Base-by-base conservation (phyloP, 768 basidiomycete species). In the Phanerochaete sordida region DNA sequence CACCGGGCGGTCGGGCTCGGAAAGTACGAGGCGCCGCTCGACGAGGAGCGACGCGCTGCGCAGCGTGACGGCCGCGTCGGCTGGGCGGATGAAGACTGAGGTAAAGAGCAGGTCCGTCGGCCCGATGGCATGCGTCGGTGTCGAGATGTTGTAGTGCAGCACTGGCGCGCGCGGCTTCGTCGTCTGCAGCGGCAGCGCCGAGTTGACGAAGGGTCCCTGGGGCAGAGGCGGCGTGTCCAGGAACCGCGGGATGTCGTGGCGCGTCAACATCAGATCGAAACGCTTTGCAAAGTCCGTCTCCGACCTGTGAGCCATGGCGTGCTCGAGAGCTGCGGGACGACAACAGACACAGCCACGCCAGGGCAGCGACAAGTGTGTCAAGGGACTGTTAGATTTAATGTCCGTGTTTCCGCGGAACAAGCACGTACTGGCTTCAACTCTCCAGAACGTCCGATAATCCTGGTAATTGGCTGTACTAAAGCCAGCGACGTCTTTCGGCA, bases 401-500 rank as follows among this genome's bases (percentile, higher is more conserved):
- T 63, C 60, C 44, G 58, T 46, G 61, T 71, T 63, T 69, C n/a
- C n/a, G 66, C 52, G 24, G 28, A 15, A 23, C 44, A 21, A 23
- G 35, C 4, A 33, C 85, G 64, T 63, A 86, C 91, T 81, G 63
- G 91, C 91, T 76, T 94, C 92, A 57, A 94, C 78, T 55, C 90
- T 80, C 92, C 92, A 94, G 68, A 83, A 83, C 68, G 89, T 85
- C 46, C 87, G 81, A 71, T 91, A 94, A 66, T 87, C 88, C 65
- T 88, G 88, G 66, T 86, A 91, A 60, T 84, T 79, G 13, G 86
- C 81, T 50, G 87, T 85, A 70, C 86, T 88, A 66, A 84, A 86
- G 44, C 88, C 88, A 13, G 79, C 73, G 52, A 82, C 79, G 62
- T 80, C 77, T 57, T 81, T 70, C 28, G 92, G 92, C 23, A 94